Evolutionary conservation across 2,329 filamentous ascomycete genomes (phyloP).

Genomic region (Stagonosporopsis tanaceti): DNA sequence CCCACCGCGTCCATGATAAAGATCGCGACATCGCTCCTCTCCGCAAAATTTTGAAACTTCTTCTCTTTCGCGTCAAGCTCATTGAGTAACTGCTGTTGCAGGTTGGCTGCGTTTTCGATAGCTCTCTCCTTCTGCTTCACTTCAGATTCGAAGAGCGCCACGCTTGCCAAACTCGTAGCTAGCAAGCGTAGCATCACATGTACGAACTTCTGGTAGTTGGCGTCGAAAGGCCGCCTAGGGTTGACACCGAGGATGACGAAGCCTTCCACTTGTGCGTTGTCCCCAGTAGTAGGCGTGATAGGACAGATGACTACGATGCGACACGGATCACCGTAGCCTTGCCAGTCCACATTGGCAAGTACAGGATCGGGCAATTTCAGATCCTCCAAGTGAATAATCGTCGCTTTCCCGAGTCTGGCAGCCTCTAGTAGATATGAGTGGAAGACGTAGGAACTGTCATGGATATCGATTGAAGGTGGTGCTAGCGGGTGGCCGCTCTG

Average conservation of each 20-base stretch:
- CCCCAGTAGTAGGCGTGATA: slow-evolving; percentile 45
- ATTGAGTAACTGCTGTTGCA: slow-evolving; percentile 44
- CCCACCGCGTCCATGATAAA: slow-evolving; percentile 49
- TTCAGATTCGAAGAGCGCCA: slow-evolving; percentile 51
- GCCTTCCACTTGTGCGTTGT: slow-evolving; percentile 44
- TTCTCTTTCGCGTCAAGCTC: slow-evolving; percentile 46
- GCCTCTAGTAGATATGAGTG: slow-evolving; percentile 37
- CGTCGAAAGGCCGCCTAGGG: slow-evolving; percentile 49
- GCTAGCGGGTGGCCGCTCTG: slow-evolving; percentile 35
- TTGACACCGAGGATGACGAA: slow-evolving; percentile 53
- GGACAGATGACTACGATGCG: slow-evolving; percentile 47
- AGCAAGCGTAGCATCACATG: slow-evolving; percentile 49
- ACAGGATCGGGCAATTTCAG: slow-evolving; percentile 37
- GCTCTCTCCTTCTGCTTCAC: slow-evolving; percentile 46
- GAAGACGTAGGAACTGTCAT: slow-evolving; percentile 29
- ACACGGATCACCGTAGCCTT: slow-evolving; percentile 48
- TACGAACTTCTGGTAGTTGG: slow-evolving; percentile 50
- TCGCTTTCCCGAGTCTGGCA: slow-evolving; percentile 38
- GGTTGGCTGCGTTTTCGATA: slow-evolving; percentile 44
- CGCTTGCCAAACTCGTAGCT: slow-evolving; percentile 50
- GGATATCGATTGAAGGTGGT: slow-evolving; percentile 34
- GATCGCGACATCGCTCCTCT: slow-evolving; percentile 52
- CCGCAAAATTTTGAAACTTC: slow-evolving; percentile 51
- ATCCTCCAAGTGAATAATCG: slow-evolving; percentile 41
- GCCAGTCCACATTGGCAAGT: slow-evolving; percentile 39